phyloP scores from a whole-genome alignment of 768 basidiomycete species.

The Calocybe indica region DNA sequence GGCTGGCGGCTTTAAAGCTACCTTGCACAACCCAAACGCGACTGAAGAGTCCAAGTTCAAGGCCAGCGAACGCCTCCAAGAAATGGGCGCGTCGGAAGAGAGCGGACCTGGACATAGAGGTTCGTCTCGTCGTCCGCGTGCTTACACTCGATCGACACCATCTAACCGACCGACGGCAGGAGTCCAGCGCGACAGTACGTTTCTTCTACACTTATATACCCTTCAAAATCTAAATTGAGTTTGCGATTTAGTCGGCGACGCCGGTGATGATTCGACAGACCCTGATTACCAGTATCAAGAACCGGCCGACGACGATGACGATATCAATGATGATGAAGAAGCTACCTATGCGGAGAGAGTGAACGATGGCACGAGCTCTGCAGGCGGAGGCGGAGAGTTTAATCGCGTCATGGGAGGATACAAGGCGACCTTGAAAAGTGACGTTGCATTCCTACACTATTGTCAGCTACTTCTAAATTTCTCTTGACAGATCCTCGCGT shows the following conservation, averaged over 20 bases:
- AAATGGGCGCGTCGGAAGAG: background rate
- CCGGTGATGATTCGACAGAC: too few relatives aligned
- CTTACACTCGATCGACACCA: background rate
- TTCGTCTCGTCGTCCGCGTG: background rate
- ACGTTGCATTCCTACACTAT: background rate
- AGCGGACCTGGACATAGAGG: background rate
- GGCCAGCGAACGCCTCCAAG: conserved; percentile 22
- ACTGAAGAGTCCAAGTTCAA: conserved; percentile 44
- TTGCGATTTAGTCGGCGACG: too few relatives aligned
- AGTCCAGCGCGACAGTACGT: too few relatives aligned
- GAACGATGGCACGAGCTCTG: conserved; percentile 5
- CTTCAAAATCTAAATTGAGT: too few relatives aligned
- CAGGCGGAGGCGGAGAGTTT: background rate
- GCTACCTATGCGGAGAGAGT: conserved; percentile 3
- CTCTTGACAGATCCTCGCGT: conserved; percentile 9
- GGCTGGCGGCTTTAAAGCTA: background rate
- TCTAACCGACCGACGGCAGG: background rate
- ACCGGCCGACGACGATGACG: background rate
- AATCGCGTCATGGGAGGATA: conserved; percentile 20
- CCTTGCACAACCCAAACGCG: conserved; percentile 42
- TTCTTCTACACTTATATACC: too few relatives aligned
- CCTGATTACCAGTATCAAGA: background rate
- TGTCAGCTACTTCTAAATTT: background rate
- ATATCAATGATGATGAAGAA: background rate
- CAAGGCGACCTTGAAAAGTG: conserved; percentile 24